These are phyloP conservation scores for Marvania coccoides DNA, from an alignment of 139 green algal species.

Conservation along the genomic window DNA sequence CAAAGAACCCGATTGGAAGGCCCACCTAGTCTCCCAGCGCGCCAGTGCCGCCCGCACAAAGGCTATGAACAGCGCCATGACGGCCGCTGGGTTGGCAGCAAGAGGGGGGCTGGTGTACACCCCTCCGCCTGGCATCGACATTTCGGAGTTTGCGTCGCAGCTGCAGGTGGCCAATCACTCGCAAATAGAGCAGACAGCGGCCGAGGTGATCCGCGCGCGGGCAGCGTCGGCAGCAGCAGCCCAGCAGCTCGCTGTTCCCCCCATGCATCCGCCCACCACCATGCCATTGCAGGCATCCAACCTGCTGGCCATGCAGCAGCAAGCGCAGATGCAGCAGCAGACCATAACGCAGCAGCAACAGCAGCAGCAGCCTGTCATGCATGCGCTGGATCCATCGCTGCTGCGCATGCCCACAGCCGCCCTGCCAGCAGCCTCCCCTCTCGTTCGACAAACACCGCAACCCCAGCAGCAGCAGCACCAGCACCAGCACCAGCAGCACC, in stretches of 20 bases:
- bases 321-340: no score
- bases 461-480: not conserved
- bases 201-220: not conserved
- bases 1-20: not conserved
- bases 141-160: not conserved
- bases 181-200: constrained; percentile 10
- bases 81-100: not conserved
- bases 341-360: no score
- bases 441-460: no score
- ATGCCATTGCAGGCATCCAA: not conserved
- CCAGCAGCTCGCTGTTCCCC: not conserved
- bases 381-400: no score
- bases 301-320: no score
- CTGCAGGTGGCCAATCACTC: not conserved
- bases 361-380: no score
- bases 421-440: no score
- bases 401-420: no score
- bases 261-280: not conserved
- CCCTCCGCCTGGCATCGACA: not conserved
- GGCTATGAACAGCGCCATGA: not conserved
- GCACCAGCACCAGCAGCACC: not conserved
- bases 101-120: not conserved
- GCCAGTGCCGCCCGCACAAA: not conserved
- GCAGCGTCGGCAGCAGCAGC: not conserved
- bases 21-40: not conserved